Evolutionary conservation across 331 rosid species (phyloP).

Genomic region (Pyrus hybrid): DNA sequence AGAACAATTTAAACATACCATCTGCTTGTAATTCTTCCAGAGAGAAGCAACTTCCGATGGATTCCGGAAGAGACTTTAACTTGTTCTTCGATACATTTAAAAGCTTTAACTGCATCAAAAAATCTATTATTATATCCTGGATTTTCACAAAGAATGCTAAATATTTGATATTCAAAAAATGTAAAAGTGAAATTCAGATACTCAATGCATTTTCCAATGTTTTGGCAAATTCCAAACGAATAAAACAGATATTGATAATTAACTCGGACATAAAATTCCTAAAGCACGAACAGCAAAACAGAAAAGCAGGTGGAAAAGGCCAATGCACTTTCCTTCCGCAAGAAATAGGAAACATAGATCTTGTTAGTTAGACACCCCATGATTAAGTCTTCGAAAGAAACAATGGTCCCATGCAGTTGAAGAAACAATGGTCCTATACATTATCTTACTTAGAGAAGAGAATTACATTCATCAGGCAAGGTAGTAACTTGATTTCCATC

Average conservation of each 20-base stretch:
- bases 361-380: slow-evolving; percentile 17
- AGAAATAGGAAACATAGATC: slow-evolving; percentile 15
- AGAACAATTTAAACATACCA: slow-evolving; percentile 28
- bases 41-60: slow-evolving; percentile 90
- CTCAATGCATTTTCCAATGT: background rate
- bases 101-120: slow-evolving; percentile 69
- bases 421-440: background rate
- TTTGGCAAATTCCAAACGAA: background rate
- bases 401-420: background rate
- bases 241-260: too few species aligned
- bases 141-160: slow-evolving; percentile 13
- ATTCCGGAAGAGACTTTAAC: slow-evolving; percentile 79
- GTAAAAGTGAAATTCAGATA: background rate
- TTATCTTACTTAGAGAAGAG: slow-evolving; percentile 36
- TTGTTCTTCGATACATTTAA: slow-evolving; percentile 80
- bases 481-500: slow-evolving; percentile 74
- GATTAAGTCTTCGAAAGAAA: background rate
- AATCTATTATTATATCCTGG: slow-evolving; percentile 9
- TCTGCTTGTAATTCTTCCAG: slow-evolving; percentile 93
- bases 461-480: slow-evolving; percentile 97
- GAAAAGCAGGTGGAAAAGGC: slow-evolving; percentile 10
- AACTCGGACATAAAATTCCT: background rate
- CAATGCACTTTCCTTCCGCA: slow-evolving; percentile 68
- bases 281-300: background rate
- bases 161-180: background rate